phyloP scores from a whole-genome alignment of 345 rosid genomes.

The Populus davidiana region DNA sequence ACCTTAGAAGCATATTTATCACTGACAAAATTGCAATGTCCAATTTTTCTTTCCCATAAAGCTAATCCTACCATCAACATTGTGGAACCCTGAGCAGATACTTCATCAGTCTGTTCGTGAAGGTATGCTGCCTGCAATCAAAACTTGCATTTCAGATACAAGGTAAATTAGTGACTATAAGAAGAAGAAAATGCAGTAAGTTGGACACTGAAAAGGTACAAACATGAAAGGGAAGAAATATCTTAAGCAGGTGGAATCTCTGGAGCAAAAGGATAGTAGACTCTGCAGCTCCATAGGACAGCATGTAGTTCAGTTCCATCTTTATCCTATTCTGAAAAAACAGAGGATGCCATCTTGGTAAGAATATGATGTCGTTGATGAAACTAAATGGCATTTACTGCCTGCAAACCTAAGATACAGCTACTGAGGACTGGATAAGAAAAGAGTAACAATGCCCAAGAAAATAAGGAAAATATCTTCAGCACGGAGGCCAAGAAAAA shows the following conservation, averaged over 20 bases:
- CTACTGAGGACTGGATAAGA: not conserved
- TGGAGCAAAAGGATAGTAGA: constrained; percentile 69
- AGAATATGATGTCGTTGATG: constrained; percentile 11
- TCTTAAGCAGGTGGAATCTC: constrained; percentile 69
- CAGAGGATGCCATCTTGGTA: constrained; percentile 17
- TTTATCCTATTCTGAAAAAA: constrained; percentile 64
- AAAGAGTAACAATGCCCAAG: not conserved
- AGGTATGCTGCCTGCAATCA: constrained; percentile 75
- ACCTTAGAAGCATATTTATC: constrained; percentile 4
- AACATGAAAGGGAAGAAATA: constrained; percentile 84
- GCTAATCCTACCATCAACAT: constrained; percentile 70
- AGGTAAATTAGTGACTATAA: not conserved
- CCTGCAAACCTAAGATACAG: not conserved
- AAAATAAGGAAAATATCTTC: not conserved
- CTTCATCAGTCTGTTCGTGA: constrained; percentile 36
- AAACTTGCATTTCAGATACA: constrained; percentile 23
- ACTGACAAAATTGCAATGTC: not conserved
- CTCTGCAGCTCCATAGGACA: constrained; percentile 87
- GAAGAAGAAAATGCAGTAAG: not conserved
- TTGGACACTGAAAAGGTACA: constrained; percentile 16
- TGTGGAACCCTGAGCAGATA: constrained; percentile 35
- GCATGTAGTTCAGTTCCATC: constrained; percentile 91
- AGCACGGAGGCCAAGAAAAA: not conserved
- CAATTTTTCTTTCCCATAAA: constrained; percentile 3
- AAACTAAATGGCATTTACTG: not conserved